Base-by-base conservation (phyloP, 2,329 filamentous ascomycete species). In the Epichloe scottii region DNA sequence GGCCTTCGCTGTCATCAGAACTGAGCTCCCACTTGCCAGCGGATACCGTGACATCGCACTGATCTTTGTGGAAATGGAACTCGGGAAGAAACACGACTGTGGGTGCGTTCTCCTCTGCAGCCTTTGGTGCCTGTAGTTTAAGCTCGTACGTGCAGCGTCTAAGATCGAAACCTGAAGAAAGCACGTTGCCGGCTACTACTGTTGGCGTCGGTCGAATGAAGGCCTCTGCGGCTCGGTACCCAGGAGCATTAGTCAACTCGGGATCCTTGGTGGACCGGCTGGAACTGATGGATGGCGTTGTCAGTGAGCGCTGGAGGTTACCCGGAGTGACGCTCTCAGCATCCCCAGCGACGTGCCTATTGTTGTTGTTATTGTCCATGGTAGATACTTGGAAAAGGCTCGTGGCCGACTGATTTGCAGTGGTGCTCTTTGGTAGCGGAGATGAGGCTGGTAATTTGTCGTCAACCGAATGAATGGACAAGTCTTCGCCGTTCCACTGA, bases 401-500 rank as follows among this genome's bases (percentile, higher is more conserved):
- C 4, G 73, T 64, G 0, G 73, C 72, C 1, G 78, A 78, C 45
- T 68, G 71, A 49, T 65, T 70, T 3, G 62, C 51, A 3, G 65
- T 62, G 0, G 68, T 62, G 4, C 60, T 68, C 53, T 62, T 72
- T 1, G 76, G 76, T 3, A 78, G 54, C 5, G 75, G 63, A 2
- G 78, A 79, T 39, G 73, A 62, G 2, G 78, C 75, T 39, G 84
- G 64, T 15, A 74, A 68, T 50, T 81, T 83, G 66, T 98, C 94
- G 63, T 98, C 90, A 5, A 80, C 59, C 0, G 89, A 96, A 63
- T 82, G 85, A 50, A 98, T 93, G 5, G 90, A 96, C 35, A 98
- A 70, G 64, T 98, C 93, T 66, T 98, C 93, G 45, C 93, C 93
- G 58, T 98, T 98, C 93, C 93, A 98, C 57, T 89, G 82, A 61